Conservation (phyloP, 1,284 basidiomycete genomes). For the Papiliotrema flavescens region DNA sequence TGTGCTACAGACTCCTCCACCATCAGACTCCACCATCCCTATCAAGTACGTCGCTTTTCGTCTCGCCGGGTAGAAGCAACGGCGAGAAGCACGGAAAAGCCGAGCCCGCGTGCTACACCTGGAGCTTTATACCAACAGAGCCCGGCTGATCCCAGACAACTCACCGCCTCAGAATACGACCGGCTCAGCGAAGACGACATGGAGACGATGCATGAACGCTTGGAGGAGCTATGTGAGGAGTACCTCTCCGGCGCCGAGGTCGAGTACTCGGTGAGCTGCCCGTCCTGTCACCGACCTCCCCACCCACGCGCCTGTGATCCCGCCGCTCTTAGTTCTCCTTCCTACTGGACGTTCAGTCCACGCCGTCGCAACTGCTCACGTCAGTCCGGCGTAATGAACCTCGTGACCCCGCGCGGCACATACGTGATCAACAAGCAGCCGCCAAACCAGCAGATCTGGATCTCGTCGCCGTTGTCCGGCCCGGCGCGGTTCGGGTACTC, state of each 20-base stretch:
- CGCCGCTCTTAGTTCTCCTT: not conserved
- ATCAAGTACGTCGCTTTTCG: not conserved
- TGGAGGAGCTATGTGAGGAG: slow-evolving; percentile 74
- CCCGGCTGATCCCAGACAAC: not conserved
- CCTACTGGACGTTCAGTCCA: not conserved
- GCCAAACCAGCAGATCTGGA: slow-evolving; percentile 98
- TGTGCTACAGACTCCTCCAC: not conserved
- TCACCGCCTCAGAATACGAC: slow-evolving; percentile 59
- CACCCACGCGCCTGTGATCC: too few relatives aligned
- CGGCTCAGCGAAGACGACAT: slow-evolving; percentile 73
- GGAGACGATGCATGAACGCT: slow-evolving; percentile 70
- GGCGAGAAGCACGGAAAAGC: too few relatives aligned
- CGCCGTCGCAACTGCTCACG: slow-evolving; percentile 15
- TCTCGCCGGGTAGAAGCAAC: not conserved
- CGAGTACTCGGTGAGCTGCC: slow-evolving; percentile 78
- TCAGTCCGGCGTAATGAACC: slow-evolving; percentile 84
- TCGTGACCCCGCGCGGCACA: slow-evolving; percentile 80
- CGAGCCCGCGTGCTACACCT: too few relatives aligned
- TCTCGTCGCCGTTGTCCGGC: slow-evolving; percentile 86
- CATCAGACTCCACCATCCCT: not conserved
- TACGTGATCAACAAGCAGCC: slow-evolving; percentile 99
- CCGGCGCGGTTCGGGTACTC: slow-evolving; percentile 74
- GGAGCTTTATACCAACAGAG: not conserved
- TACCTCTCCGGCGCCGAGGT: slow-evolving; percentile 62
- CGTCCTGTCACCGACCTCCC: too few relatives aligned